Conservation (phyloP, 179 eudicot species). For the Sideroxylon spinosum region DNA sequence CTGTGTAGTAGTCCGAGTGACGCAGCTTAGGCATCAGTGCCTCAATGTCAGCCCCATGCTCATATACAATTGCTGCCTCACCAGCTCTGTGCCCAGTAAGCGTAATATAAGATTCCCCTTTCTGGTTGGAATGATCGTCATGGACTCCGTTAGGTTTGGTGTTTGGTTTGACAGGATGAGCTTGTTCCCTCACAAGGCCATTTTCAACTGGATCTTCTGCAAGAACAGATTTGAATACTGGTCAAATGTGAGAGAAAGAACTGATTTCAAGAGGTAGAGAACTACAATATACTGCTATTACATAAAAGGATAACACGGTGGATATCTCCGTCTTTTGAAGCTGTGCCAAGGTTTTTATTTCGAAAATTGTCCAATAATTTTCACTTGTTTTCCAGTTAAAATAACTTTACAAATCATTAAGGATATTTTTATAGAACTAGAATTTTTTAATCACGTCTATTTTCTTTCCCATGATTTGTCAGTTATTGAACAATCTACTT, state of each 20-base stretch:
- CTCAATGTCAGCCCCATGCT: constrained; percentile 90
- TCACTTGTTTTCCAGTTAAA: too few species aligned
- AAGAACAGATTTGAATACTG: background rate
- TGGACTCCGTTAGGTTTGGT: constrained; percentile 41
- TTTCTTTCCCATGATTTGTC: too few species aligned
- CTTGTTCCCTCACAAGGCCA: constrained; percentile 37
- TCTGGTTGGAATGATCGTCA: constrained; percentile 43
- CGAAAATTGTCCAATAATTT: too few species aligned
- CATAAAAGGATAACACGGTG: too few species aligned
- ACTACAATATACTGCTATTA: too few species aligned
- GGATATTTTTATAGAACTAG: too few species aligned
- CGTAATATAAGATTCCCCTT: constrained; percentile 62
- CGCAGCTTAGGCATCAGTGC: constrained; percentile 89
- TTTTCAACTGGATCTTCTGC: constrained; percentile 41
- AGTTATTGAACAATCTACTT: too few species aligned
- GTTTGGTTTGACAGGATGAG: constrained; percentile 30
- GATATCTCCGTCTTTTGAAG: too few species aligned
- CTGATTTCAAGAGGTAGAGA: background rate
- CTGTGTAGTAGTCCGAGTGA: constrained; percentile 79
- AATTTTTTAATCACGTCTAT: too few species aligned
- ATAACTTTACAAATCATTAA: too few species aligned
- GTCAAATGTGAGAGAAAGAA: background rate
- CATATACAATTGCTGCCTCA: constrained; percentile 86
- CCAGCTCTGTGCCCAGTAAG: constrained; percentile 82
- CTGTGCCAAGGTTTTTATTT: too few species aligned